phyloP scores from a whole-genome alignment of 1,284 basidiomycete species.

The Tylopilus orsonianus region DNA sequence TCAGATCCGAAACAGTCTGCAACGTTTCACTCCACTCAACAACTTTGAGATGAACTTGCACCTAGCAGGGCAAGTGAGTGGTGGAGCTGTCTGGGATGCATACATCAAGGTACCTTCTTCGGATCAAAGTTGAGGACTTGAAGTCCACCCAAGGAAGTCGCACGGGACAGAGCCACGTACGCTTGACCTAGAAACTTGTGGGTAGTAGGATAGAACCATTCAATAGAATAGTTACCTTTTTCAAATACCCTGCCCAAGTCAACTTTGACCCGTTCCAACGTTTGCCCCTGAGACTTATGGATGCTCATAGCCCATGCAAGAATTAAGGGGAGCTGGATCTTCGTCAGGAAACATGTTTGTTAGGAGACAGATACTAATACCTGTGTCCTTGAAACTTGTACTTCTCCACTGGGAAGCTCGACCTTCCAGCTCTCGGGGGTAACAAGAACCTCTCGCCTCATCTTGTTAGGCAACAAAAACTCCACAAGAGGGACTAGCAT shows the following conservation, averaged over 20 bases:
- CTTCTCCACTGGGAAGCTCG: slow-evolving; percentile 79
- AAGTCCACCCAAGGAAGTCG: slow-evolving; percentile 87
- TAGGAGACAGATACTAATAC: slow-evolving; percentile 34
- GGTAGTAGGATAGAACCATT: not conserved
- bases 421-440: slow-evolving; percentile 80
- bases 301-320: slow-evolving; percentile 95
- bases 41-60: slow-evolving; percentile 71
- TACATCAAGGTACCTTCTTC: slow-evolving; percentile 53
- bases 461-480: slow-evolving; percentile 67
- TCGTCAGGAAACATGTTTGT: not conserved
- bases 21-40: slow-evolving; percentile 66
- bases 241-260: slow-evolving; percentile 84
- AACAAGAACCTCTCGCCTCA: slow-evolving; percentile 59
- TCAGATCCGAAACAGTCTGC: slow-evolving; percentile 33
- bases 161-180: slow-evolving; percentile 95
- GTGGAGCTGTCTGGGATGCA: not conserved
- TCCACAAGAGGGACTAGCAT: slow-evolving; percentile 72
- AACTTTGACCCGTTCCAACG: slow-evolving; percentile 81
- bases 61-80: slow-evolving; percentile 39
- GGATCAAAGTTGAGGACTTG: slow-evolving; percentile 88
- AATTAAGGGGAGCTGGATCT: slow-evolving; percentile 66
- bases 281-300: slow-evolving; percentile 93
- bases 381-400: slow-evolving; percentile 75
- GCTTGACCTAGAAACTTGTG: slow-evolving; percentile 65
- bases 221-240: slow-evolving; percentile 56